phyloP scores from a whole-genome alignment of 2,329 filamentous ascomycete species.

The Hypoxylon sp. region DNA sequence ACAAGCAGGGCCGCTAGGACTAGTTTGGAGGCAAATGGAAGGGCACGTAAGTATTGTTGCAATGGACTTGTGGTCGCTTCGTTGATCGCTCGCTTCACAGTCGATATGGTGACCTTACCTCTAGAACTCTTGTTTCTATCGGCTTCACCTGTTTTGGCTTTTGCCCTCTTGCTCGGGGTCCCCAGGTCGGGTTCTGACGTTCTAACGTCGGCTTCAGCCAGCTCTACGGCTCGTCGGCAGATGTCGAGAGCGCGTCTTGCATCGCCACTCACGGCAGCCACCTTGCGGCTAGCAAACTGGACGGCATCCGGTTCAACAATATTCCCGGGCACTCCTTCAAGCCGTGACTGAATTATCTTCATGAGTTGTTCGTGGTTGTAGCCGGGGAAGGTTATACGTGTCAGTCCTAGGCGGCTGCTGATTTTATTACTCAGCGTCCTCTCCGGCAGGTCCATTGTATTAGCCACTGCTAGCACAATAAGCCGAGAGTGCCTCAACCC shows the following conservation, averaged over 20 bases:
- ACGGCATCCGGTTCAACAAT: constrained; percentile 94
- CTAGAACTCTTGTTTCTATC: constrained; percentile 56
- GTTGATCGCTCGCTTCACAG: constrained; percentile 92
- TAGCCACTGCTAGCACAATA: constrained; percentile 96
- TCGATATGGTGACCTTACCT: constrained; percentile 86
- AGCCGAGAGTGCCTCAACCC: constrained; percentile 89
- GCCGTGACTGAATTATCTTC: constrained; percentile 94
- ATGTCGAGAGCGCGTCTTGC: constrained; percentile 94
- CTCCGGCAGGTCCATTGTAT: constrained; percentile 98
- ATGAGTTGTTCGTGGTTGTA: constrained; percentile 98
- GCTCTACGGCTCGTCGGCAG: constrained; percentile 92
- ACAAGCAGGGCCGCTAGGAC: constrained; percentile 86
- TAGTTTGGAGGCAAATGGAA: constrained; percentile 86
- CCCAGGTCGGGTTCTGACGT: constrained; percentile 59
- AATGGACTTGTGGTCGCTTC: constrained; percentile 94
- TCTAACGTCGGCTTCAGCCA: constrained; percentile 81
- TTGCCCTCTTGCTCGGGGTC: constrained; percentile 72
- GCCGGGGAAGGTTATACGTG: constrained; percentile 94
- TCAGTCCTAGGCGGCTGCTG: constrained; percentile 89
- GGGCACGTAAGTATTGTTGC: constrained; percentile 85
- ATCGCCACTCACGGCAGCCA: constrained; percentile 95
- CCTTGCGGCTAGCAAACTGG: constrained; percentile 96
- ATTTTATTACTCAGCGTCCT: constrained; percentile 98
- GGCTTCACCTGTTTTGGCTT: constrained; percentile 48
- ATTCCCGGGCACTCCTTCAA: constrained; percentile 87